These are phyloP conservation scores for Stevia rebaudiana DNA, from an alignment of 140 eudicot species.

Conservation along the genomic window DNA sequence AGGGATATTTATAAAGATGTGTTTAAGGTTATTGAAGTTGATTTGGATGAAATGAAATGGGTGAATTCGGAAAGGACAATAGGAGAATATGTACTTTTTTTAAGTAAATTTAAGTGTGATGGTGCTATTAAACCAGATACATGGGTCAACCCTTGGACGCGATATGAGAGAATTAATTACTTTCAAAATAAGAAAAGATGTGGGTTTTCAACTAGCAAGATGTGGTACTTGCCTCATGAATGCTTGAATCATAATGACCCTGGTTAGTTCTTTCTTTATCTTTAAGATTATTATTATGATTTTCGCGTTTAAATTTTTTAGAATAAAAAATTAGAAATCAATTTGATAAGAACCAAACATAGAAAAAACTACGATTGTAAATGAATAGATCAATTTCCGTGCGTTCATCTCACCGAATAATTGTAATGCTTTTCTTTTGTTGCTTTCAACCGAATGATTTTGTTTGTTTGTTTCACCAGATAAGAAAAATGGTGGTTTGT, in stretches of 20 bases:
- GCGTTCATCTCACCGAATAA: neutral
- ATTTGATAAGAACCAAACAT: neutral
- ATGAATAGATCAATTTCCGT: neutral
- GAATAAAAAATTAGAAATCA: too few relatives aligned
- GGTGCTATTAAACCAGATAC: conserved; percentile 17
- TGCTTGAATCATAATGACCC: neutral
- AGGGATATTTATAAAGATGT: neutral
- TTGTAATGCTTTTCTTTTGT: neutral
- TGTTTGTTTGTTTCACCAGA: neutral
- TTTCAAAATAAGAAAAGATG: neutral
- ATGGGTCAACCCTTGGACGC: conserved; percentile 8
- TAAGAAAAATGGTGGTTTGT: neutral
- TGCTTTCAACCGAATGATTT: neutral
- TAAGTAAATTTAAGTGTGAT: neutral
- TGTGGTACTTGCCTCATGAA: conserved; percentile 16
- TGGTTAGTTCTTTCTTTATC: conserved; percentile 7
- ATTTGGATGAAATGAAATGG: conserved; percentile 14
- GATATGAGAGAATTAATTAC: neutral
- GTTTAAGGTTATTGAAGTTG: neutral
- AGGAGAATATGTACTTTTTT: neutral
- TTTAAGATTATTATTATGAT: neutral
- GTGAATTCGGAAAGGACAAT: neutral
- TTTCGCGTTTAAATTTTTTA: too few relatives aligned
- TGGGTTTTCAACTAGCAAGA: neutral
- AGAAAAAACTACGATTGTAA: neutral